Base-by-base conservation (phyloP, 1,284 basidiomycete species). In the Dichomitus squalens region DNA sequence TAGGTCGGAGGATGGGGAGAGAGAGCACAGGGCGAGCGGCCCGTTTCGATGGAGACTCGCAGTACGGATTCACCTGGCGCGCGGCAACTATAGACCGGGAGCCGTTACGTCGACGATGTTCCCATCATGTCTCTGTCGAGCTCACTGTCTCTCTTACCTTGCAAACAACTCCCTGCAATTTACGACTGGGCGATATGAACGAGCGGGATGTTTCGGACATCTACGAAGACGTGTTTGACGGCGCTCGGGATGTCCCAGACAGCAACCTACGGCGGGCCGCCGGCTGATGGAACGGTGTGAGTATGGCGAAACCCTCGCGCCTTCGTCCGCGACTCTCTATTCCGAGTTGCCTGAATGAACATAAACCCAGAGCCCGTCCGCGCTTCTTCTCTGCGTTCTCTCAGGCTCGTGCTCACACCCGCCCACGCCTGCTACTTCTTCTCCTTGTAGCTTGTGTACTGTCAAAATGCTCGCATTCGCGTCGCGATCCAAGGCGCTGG, bases 1-100 rank as follows among this genome's bases (percentile, higher is more conserved):
- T 27, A 29, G 48, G 11, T 23, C 20, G 8, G 34, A 40, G 51
- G 53, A 49, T 23, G 36, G 29, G 49, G 29, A 29, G 23, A 34
- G 46, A 35, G 49, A 38, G 52, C 41, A 47, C 18, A 14, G 20
- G 6, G 29, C 27, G 6, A 25, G 29, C 34, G 38, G 33, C 34
- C 49, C 40, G 61, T 63, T 58, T 49, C 58, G 61, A 63, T 63
- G 61, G 61, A 51, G 59, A 63, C 61, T 46, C 44, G 38, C 20
- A 27, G 14, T 25, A 18, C 7, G 38, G 7, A 29, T 23, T 21
- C 27, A 16, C 16, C 31, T 33, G 31, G 16, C 35, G 35, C 35
- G 35, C 12, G 35, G 35, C 35, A n/a, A n/a, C 16, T 5, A n/a
- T 36, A 36, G 9, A n/a, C 35, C n/a, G 35, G n/a, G 16, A 33